Conservation (phyloP, 495 filamentous ascomycete genomes). For the Xylaria bambusicola region DNA sequence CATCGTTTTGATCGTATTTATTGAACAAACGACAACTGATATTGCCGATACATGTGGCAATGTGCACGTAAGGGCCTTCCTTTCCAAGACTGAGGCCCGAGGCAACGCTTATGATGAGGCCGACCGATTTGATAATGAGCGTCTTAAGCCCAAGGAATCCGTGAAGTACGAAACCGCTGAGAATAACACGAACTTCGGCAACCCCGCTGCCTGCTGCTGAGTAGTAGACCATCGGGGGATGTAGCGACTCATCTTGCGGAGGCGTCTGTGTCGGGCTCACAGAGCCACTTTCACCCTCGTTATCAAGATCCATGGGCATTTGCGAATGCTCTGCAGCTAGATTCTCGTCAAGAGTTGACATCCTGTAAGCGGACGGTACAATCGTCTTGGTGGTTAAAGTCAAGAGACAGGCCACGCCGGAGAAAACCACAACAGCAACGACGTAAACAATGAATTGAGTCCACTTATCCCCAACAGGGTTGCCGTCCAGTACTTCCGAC, state of each 20-base stretch:
- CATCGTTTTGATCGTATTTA: slow-evolving; percentile 95
- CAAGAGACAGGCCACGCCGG: slow-evolving; percentile 73
- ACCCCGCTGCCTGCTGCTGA: slow-evolving; percentile 96
- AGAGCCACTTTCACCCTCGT: slow-evolving; percentile 34
- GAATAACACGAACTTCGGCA: slow-evolving; percentile 94
- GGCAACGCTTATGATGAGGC: slow-evolving; percentile 82
- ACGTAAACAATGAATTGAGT: slow-evolving; percentile 79
- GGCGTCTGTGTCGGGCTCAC: slow-evolving; percentile 41
- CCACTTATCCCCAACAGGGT: slow-evolving; percentile 56
- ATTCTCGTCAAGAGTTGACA: slow-evolving; percentile 86
- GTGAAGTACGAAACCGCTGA: slow-evolving; percentile 96
- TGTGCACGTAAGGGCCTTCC: slow-evolving; percentile 97
- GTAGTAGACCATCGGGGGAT: slow-evolving; percentile 85
- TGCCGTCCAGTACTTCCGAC: slow-evolving; percentile 64
- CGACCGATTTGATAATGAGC: slow-evolving; percentile 80
- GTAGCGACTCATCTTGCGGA: slow-evolving; percentile 22
- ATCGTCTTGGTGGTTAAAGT: slow-evolving; percentile 88
- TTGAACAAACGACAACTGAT: slow-evolving; percentile 88
- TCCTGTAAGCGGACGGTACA: slow-evolving; percentile 80
- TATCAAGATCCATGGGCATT: slow-evolving; percentile 40
- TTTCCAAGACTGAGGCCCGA: slow-evolving; percentile 94
- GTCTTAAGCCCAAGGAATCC: slow-evolving; percentile 92
- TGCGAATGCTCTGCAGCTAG: slow-evolving; percentile 49
- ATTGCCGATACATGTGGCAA: slow-evolving; percentile 93
- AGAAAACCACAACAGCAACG: slow-evolving; percentile 66